A percentile compares a stretch with the other conserved stretches of the same genome.
Evolutionary conservation across 306 rosid species (phyloP).

Genomic region (Canavalia gladiata): DNA sequence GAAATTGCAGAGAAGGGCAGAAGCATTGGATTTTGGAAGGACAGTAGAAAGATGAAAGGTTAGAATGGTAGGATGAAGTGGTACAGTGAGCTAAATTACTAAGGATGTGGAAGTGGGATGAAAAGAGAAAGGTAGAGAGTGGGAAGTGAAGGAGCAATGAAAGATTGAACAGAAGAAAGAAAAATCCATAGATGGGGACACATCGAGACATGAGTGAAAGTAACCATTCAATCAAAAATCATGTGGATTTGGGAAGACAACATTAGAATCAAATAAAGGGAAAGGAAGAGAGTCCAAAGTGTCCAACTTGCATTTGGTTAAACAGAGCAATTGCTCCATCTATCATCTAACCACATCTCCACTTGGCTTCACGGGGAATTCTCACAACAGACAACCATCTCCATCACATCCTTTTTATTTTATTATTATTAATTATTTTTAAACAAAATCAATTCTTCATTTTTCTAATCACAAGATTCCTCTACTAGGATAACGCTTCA

Average conservation of each 20-base stretch:
- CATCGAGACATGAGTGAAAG: conserved; percentile 28
- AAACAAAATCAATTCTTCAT: not conserved
- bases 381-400: conserved; percentile 48
- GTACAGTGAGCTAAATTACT: not conserved
- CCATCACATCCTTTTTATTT: conserved; percentile 27
- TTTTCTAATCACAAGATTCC: not conserved
- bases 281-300: conserved; percentile 38
- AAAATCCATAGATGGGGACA: conserved; percentile 35
- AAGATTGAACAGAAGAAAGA: not conserved
- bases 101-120: not conserved
- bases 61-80: not conserved
- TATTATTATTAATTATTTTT: not conserved
- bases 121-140: conserved; percentile 29
- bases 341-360: conserved; percentile 44
- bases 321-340: conserved; percentile 27
- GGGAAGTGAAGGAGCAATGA: conserved; percentile 12
- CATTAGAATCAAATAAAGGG: conserved; percentile 44
- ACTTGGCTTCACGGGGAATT: conserved; percentile 29
- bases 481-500: conserved; percentile 9
- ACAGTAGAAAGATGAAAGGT: too few species aligned
- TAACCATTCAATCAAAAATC: conserved; percentile 24
- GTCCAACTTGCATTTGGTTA: conserved; percentile 1
- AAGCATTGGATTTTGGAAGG: too few species aligned
- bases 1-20: too few species aligned
- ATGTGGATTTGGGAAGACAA: conserved; percentile 48